Evolutionary conservation across 2,329 filamentous ascomycete species (phyloP).

Genomic region (Colletotrichum sidae): DNA sequence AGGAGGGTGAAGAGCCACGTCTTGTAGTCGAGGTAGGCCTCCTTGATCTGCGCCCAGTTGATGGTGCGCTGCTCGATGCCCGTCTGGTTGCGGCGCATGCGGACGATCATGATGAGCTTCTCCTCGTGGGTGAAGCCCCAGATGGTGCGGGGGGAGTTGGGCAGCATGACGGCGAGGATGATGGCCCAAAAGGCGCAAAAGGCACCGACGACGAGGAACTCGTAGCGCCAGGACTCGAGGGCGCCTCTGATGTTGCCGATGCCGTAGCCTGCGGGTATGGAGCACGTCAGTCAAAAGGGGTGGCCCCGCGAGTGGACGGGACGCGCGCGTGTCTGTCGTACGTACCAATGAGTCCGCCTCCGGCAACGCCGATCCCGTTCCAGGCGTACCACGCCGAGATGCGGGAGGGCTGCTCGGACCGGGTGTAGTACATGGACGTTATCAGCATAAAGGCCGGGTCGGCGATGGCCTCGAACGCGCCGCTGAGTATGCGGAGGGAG

Average conservation of each 20-base stretch:
- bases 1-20: conserved; percentile 68
- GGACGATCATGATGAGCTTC: conserved; percentile 65
- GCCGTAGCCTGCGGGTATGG: conserved; percentile 55
- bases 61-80: conserved; percentile 68
- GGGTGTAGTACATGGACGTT: conserved; percentile 74
- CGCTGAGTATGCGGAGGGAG: conserved; percentile 68
- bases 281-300: too few relatives aligned
- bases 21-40: conserved; percentile 69
- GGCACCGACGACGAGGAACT: conserved; percentile 73
- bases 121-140: conserved; percentile 62
- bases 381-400: conserved; percentile 71
- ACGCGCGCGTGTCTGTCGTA: neutral
- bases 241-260: conserved; percentile 70
- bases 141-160: conserved; percentile 67
- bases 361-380: conserved; percentile 69
- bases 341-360: conserved; percentile 60
- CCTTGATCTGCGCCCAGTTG: conserved; percentile 65
- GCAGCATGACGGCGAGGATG: conserved; percentile 66
- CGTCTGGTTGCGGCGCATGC: conserved; percentile 67
- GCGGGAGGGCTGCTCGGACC: conserved; percentile 70
- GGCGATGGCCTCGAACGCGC: conserved; percentile 70
- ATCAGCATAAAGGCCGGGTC: conserved; percentile 69
- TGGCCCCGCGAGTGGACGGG: too few relatives aligned
- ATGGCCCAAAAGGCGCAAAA: conserved; percentile 71
- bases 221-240: conserved; percentile 73